phyloP scores from a whole-genome alignment of 345 rosid genomes.

The Pistacia vera region DNA sequence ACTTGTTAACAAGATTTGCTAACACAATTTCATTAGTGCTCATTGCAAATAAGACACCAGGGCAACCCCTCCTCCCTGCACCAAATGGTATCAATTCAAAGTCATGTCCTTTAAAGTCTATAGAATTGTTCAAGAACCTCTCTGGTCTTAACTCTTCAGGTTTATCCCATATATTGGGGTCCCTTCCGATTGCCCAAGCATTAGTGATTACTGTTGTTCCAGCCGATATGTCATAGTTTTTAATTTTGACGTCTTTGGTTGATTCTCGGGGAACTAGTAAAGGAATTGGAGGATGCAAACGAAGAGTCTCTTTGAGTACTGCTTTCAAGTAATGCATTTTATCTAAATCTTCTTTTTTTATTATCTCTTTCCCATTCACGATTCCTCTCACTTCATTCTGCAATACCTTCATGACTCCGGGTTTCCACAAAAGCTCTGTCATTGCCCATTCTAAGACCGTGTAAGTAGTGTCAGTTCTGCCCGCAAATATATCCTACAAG shows the following conservation, averaged over 20 bases:
- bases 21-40: slow-evolving; percentile 12
- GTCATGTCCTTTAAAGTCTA: slow-evolving; percentile 23
- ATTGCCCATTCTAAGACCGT: slow-evolving; percentile 47
- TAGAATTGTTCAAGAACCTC: slow-evolving; percentile 21
- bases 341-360: slow-evolving; percentile 32
- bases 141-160: slow-evolving; percentile 19
- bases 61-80: slow-evolving; percentile 20
- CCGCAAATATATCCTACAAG: slow-evolving; percentile 45
- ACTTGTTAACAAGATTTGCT: slow-evolving; percentile 17
- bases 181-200: slow-evolving; percentile 34
- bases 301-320: slow-evolving; percentile 45
- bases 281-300: slow-evolving; percentile 49
- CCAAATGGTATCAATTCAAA: slow-evolving; percentile 19
- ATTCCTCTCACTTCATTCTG: slow-evolving; percentile 33
- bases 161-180: slow-evolving; percentile 15
- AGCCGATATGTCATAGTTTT: slow-evolving; percentile 25
- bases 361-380: neutral
- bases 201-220: slow-evolving; percentile 37
- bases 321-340: slow-evolving; percentile 37
- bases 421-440: slow-evolving; percentile 43
- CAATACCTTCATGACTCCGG: slow-evolving; percentile 27
- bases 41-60: slow-evolving; percentile 17
- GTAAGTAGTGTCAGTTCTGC: slow-evolving; percentile 40
- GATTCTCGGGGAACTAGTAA: slow-evolving; percentile 36
- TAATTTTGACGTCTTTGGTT: slow-evolving; percentile 24